These are phyloP conservation scores for Kodamaea neixiangensis DNA, from an alignment of 805 yeast genomes.

Conservation along the genomic window DNA sequence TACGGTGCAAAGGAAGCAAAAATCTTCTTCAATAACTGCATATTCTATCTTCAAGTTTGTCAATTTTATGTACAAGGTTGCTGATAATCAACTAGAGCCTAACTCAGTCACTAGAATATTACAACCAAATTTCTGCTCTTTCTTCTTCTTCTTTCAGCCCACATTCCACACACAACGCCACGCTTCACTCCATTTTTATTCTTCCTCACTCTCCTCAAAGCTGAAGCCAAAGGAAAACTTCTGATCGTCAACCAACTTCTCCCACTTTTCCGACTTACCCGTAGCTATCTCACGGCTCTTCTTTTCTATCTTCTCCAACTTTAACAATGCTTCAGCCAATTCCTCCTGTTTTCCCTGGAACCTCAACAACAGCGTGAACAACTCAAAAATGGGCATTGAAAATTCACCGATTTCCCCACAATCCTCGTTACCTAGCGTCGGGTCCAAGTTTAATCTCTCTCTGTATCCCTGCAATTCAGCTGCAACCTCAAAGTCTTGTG, in stretches of 20 bases:
- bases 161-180: background rate
- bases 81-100: background rate
- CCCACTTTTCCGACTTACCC: conserved; percentile 57
- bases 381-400: conserved; percentile 60
- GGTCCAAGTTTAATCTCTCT: conserved; percentile 22
- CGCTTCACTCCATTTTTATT: background rate
- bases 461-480: conserved; percentile 23
- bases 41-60: too few relatives aligned
- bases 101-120: background rate
- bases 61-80: background rate
- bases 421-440: conserved; percentile 51
- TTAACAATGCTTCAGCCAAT: conserved; percentile 32
- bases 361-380: conserved; percentile 54
- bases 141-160: background rate
- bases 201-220: conserved; percentile 4
- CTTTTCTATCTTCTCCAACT: conserved; percentile 35
- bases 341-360: conserved; percentile 37
- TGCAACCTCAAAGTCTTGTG: background rate
- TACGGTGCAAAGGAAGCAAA: too few relatives aligned
- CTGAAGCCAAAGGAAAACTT: conserved; percentile 34
- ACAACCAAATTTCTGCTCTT: too few relatives aligned
- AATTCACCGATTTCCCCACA: conserved; percentile 55
- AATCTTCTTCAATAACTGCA: too few relatives aligned
- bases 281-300: conserved; percentile 26
- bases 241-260: conserved; percentile 32